Percentiles rank a stretch among this genome's conserved stretches.
Evolutionary conservation across 192 early-diverging fungal species (phyloP).

Genomic region (Mortierella antarctica): DNA sequence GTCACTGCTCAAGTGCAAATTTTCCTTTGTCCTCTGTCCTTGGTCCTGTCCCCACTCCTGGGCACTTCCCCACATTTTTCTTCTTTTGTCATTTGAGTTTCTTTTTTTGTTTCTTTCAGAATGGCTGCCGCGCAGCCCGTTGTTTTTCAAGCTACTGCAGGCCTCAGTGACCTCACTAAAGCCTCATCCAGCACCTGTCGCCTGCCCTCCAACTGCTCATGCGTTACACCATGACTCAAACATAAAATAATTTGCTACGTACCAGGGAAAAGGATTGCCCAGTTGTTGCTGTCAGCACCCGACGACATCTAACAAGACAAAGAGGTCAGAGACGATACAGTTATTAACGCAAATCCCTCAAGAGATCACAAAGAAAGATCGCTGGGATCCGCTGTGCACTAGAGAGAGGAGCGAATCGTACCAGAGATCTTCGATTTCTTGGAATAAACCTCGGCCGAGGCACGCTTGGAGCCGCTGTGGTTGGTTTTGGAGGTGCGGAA

Average conservation of each 20-base stretch:
- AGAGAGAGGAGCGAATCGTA: background rate
- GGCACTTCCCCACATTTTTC: slow-evolving; percentile 43
- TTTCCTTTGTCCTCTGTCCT: background rate
- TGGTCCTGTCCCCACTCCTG: background rate
- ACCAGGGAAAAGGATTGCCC: slow-evolving; percentile 53
- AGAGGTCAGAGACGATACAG: background rate
- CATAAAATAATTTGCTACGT: background rate
- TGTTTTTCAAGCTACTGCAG: no score
- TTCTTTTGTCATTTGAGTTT: slow-evolving; percentile 49
- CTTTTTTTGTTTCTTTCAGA: background rate
- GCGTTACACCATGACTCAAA: background rate
- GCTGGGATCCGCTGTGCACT: background rate
- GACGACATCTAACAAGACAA: slow-evolving; percentile 26
- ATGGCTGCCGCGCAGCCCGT: no score
- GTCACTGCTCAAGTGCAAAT: slow-evolving; percentile 2
- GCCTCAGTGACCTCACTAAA: no score
- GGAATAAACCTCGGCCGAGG: slow-evolving; percentile 25
- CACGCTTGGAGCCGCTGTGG: background rate
- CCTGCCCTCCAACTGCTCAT: background rate
- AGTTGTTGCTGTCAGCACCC: slow-evolving; percentile 36
- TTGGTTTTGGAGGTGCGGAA: slow-evolving; percentile 1
- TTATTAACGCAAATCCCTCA: background rate
- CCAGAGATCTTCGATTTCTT: slow-evolving; percentile 34
- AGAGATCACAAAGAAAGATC: background rate
- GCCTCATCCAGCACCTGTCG: background rate